phyloP scores from a whole-genome alignment of 2,329 filamentous ascomycete species.

The Cordyceps cicadae region DNA sequence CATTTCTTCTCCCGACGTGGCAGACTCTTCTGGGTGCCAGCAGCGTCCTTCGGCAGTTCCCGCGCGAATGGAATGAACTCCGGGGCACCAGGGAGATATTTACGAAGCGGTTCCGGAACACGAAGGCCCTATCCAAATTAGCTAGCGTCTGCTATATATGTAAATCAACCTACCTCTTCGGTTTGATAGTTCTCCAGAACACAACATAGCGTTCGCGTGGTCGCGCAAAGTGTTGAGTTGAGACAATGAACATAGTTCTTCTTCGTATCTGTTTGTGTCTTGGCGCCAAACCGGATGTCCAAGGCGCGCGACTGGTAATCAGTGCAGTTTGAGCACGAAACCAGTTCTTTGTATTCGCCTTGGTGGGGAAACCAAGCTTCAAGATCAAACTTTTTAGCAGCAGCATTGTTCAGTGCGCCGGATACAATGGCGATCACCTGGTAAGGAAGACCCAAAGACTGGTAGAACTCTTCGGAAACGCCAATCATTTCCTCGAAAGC shows the following conservation, averaged over 20 bases:
- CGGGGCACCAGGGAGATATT: slow-evolving; percentile 82
- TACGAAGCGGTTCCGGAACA: slow-evolving; percentile 74
- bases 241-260: slow-evolving; percentile 94
- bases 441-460: slow-evolving; percentile 82
- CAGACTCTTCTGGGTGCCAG: slow-evolving; percentile 25
- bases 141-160: neutral
- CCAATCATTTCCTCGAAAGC: slow-evolving; percentile 89
- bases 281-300: slow-evolving; percentile 84
- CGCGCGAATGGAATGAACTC: slow-evolving; percentile 85
- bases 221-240: slow-evolving; percentile 84
- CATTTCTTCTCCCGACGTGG: slow-evolving; percentile 23
- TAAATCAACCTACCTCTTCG: slow-evolving; percentile 54
- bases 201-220: slow-evolving; percentile 87
- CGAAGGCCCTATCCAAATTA: slow-evolving; percentile 51
- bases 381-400: slow-evolving; percentile 86
- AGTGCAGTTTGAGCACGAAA: slow-evolving; percentile 95
- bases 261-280: slow-evolving; percentile 70
- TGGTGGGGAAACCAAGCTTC: slow-evolving; percentile 97
- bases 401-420: slow-evolving; percentile 74
- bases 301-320: slow-evolving; percentile 94
- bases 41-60: slow-evolving; percentile 68
- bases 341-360: slow-evolving; percentile 96
- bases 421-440: slow-evolving; percentile 90
- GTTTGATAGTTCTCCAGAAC: slow-evolving; percentile 96
- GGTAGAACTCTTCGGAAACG: slow-evolving; percentile 89